phyloP scores from a whole-genome alignment of 2,329 filamentous ascomycete species.

The Emmonsiellopsis sp. region DNA sequence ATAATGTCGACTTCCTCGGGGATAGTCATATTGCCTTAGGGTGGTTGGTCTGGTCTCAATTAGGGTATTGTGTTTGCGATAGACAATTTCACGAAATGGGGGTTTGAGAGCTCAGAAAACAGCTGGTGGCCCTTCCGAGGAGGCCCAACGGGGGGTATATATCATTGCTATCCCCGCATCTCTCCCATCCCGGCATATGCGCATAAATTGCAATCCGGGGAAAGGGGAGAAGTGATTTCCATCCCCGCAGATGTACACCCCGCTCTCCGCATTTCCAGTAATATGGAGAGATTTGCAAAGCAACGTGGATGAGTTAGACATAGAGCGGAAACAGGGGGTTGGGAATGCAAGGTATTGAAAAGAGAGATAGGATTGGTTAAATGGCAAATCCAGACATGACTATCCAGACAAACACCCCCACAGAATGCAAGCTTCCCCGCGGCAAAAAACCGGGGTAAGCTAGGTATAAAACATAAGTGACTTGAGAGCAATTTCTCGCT shows the following conservation, averaged over 20 bases:
- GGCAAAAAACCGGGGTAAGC: too few relatives aligned
- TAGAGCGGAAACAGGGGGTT: neutral
- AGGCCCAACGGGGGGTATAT: neutral
- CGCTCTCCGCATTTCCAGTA: neutral
- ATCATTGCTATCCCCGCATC: neutral
- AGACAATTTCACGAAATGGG: too few relatives aligned
- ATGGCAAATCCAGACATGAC: neutral
- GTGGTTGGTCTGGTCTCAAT: neutral
- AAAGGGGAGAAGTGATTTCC: neutral
- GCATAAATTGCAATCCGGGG: neutral
- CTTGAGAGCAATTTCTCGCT: too few relatives aligned
- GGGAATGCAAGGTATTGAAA: neutral
- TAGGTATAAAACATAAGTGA: neutral
- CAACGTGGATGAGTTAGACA: too few relatives aligned
- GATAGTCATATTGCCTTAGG: slow-evolving; percentile 43
- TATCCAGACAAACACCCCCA: too few relatives aligned
- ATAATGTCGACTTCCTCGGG: slow-evolving; percentile 77
- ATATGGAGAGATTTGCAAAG: neutral
- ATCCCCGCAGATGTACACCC: neutral
- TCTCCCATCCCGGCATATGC: neutral
- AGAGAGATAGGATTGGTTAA: neutral
- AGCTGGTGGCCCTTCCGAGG: neutral
- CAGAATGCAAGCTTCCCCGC: neutral
- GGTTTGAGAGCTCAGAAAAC: neutral
- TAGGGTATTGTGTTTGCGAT: too few relatives aligned